Conservation (phyloP, 805 yeast genomes). For the Candida adriatica region DNA sequence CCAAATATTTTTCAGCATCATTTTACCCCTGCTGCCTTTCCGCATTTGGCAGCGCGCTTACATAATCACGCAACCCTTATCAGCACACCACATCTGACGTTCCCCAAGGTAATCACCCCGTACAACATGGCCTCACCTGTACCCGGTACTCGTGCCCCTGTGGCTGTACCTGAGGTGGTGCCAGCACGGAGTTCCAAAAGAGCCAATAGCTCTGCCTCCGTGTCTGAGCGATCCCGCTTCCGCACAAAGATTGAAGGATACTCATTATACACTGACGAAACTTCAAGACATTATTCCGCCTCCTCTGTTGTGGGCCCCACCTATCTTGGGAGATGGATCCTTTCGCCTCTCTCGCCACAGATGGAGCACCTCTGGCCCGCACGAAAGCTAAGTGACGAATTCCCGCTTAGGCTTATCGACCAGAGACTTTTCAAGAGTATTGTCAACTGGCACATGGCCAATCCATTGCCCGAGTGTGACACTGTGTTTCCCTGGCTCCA, state of each 20-base stretch:
- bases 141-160: too few species aligned
- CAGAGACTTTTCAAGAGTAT: constrained; percentile 16
- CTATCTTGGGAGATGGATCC: constrained; percentile 5
- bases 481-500: constrained; percentile 88
- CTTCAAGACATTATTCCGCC: constrained; percentile 12
- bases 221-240: constrained; percentile 21
- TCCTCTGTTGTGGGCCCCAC: constrained; percentile 7
- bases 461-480: constrained; percentile 54
- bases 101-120: too few species aligned
- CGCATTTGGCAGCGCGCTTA: too few species aligned
- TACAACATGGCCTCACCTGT: too few species aligned
- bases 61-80: too few species aligned
- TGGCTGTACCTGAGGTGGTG: too few species aligned
- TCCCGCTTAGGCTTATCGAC: constrained; percentile 17
- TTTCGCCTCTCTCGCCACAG: constrained; percentile 14
- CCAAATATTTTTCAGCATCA: too few species aligned
- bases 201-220: constrained; percentile 17
- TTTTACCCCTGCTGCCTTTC: too few species aligned
- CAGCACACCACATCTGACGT: too few species aligned
- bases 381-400: constrained; percentile 8
- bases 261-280: constrained; percentile 2
- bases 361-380: constrained; percentile 18
- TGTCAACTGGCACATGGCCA: constrained; percentile 18
- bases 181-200: constrained; percentile 15
- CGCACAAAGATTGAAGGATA: constrained; percentile 9